Base-by-base conservation (phyloP, 257 asterid species). In the Przewalskia tangutica region DNA sequence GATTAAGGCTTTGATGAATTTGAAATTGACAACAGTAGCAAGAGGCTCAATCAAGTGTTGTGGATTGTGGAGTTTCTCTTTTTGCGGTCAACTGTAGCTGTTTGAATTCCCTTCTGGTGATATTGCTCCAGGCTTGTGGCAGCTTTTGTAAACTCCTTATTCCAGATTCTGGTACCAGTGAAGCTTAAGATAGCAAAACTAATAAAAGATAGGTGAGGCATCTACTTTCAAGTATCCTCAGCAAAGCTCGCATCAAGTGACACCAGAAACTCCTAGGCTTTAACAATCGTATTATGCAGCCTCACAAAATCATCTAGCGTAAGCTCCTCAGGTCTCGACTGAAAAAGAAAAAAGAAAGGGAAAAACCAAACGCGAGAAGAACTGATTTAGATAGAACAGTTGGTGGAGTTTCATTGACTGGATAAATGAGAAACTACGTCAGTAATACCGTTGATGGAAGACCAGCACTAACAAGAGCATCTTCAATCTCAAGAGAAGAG, bases 281-380 rank as follows among this genome's bases (percentile, higher is more conserved):
- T 86, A 82, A 85, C 87, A 64, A 93, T 82, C 36, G 89, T 82
- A 73, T 91, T 88, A 89, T 96, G 99, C 85, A 96, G 68, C 70
- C 79, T 88, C 23, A 96, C 98, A 76, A 96, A 96, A 87, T 96
- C 97, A 58, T 90, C 87, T 50, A 96, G 67, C 5, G 94, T 84
- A 77, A 96, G 98, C 85, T 96, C 98, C 88, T 94, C 98, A 2
- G 99, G 99, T 73, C 99, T 93, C 38, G 99, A 89, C 99, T 94
- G 97, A 87, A 84, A 75, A 84, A 1, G 77, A 40, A 54, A 23
- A 20, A 70, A 48, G 59, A 11, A 16, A 0, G 7, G n/a, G 38
- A 5, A 75, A 50, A 14, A 13, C 0, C 14, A 20, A 67, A 63
- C 8, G 32, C 46, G 23, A 65, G 50, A 68, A 77, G 66, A 77